A percentile compares a stretch with the other conserved stretches of the same genome.
Evolutionary conservation across 2,329 filamentous ascomycete species (phyloP).

Genomic region (Fusarium sp.): DNA sequence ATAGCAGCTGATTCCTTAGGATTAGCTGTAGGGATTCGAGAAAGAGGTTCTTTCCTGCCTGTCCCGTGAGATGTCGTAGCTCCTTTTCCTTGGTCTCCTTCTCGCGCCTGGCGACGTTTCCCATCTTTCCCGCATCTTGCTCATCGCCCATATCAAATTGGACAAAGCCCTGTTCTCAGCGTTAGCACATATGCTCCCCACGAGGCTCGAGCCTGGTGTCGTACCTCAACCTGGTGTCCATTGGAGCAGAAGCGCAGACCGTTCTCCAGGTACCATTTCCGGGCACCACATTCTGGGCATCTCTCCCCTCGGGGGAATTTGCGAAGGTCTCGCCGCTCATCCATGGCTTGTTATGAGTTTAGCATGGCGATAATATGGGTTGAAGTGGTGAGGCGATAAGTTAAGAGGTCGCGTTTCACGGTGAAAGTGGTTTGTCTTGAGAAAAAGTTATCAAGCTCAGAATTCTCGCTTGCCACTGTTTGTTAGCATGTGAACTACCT

Average conservation of each 20-base stretch:
- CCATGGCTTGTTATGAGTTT: constrained; percentile 49
- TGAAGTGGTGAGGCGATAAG: neutral
- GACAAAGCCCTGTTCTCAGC: constrained; percentile 60
- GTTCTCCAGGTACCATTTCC: constrained; percentile 78
- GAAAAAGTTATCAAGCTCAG: constrained; percentile 17
- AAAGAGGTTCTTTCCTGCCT: constrained; percentile 80
- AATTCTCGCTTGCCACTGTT: constrained; percentile 10
- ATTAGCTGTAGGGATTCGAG: constrained; percentile 88
- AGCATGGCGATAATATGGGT: neutral
- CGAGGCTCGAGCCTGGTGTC: neutral
- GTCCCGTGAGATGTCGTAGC: constrained; percentile 70
- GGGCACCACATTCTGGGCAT: constrained; percentile 76
- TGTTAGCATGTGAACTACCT: neutral
- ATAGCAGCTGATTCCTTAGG: constrained; percentile 82
- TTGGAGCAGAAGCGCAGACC: constrained; percentile 83
- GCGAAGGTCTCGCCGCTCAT: constrained; percentile 58
- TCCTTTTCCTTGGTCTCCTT: constrained; percentile 68
- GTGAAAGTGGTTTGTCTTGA: constrained; percentile 7
- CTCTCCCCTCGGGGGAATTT: constrained; percentile 65
- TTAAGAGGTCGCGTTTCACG: neutral
- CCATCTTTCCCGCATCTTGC: constrained; percentile 74
- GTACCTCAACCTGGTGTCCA: constrained; percentile 82
- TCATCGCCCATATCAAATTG: constrained; percentile 73
- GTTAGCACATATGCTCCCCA: constrained; percentile 4
- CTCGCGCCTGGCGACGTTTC: constrained; percentile 67